Evolutionary conservation across 2,329 filamentous ascomycete genomes (phyloP).

Genomic region (Paramyrothecium sp.): DNA sequence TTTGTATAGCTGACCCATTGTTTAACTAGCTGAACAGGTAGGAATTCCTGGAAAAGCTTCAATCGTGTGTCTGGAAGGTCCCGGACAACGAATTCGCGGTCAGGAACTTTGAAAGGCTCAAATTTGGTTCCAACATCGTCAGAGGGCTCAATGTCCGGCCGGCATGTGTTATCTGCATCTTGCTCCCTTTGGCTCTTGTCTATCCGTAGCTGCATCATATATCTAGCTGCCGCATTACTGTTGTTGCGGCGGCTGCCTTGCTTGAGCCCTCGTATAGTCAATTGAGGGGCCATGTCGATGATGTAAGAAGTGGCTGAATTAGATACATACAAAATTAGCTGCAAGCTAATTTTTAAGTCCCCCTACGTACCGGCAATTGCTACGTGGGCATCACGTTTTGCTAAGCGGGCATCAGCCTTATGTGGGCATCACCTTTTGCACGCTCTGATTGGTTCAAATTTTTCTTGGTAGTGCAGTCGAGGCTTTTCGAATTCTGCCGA

Average conservation of each 20-base stretch:
- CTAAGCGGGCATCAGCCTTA: too few relatives aligned
- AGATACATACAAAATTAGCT: background rate
- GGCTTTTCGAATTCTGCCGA: too few relatives aligned
- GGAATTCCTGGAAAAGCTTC: conserved; percentile 3
- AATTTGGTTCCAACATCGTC: background rate
- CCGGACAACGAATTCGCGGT: background rate
- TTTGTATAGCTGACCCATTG: conserved; percentile 3
- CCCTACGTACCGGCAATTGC: background rate
- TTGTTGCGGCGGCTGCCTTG: background rate
- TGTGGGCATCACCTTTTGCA: too few relatives aligned
- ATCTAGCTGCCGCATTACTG: background rate
- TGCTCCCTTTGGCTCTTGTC: background rate
- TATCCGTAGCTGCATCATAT: background rate
- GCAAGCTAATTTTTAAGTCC: background rate
- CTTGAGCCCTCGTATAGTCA: background rate
- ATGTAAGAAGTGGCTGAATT: background rate
- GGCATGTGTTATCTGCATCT: background rate
- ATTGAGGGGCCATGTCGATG: background rate
- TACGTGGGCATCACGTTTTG: too few relatives aligned
- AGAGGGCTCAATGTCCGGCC: background rate
- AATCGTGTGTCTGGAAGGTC: background rate
- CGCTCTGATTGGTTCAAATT: too few relatives aligned
- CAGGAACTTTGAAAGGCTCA: background rate
- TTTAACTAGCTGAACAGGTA: background rate
- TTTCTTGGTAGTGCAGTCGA: too few relatives aligned